Conservation (phyloP, 768 basidiomycete species). For the Pholiota conissans region DNA sequence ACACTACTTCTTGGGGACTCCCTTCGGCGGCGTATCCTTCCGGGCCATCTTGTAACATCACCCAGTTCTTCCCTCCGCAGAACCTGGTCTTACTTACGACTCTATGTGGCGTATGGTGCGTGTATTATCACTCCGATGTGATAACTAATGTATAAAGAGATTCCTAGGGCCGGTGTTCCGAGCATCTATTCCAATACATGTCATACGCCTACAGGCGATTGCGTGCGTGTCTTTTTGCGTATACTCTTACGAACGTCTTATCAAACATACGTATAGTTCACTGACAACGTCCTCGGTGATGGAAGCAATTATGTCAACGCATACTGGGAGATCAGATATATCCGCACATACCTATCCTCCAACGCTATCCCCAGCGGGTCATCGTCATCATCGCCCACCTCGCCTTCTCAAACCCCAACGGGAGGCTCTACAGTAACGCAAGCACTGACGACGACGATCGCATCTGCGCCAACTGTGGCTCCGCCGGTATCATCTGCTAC, state of each 20-base stretch:
- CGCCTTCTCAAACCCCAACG: neutral
- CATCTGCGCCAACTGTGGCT: neutral
- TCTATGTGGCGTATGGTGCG: constrained; percentile 53
- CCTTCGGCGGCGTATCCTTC: constrained; percentile 68
- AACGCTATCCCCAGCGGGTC: neutral
- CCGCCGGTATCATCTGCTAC: neutral
- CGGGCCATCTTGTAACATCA: constrained; percentile 48
- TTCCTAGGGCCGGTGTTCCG: constrained; percentile 32
- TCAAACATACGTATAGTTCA: constrained; percentile 14
- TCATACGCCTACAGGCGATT: constrained; percentile 27
- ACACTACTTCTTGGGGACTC: constrained; percentile 48
- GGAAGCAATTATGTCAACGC: constrained; percentile 49
- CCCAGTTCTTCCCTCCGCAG: constrained; percentile 61
- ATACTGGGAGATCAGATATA: constrained; percentile 60
- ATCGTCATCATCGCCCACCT: neutral
- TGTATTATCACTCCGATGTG: neutral
- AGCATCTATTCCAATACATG: constrained; percentile 43
- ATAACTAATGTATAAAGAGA: no score
- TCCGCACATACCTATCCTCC: constrained; percentile 53
- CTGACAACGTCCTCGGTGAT: constrained; percentile 49
- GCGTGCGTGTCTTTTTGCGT: constrained; percentile 28
- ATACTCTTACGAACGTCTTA: neutral
- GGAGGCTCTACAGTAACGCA: neutral
- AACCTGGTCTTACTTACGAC: constrained; percentile 74
- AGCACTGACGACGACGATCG: neutral